Base-by-base conservation (phyloP, 768 basidiomycete genomes). In the Tylopilus sp. region DNA sequence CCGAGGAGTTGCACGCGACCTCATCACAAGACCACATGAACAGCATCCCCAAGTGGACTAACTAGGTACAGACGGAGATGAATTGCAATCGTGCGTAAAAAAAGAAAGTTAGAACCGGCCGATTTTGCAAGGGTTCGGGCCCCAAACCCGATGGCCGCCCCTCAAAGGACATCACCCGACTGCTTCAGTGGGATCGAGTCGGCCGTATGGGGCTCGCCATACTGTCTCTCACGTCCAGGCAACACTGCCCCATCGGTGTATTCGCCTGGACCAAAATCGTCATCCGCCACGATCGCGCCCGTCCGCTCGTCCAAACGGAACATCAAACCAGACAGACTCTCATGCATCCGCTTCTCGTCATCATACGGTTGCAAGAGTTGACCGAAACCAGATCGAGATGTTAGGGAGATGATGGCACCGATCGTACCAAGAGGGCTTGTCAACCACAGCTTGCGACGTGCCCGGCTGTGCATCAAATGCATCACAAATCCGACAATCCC, bases 301-400 rank as follows among this genome's bases (percentile, higher is more conserved):
- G 83, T 84, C 30, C 77, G 69, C 48, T 61, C 67, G 61, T 86
- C 85, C 40, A 86, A 56, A 36, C 74, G 61, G 69, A 86, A 86
- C 15, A 66, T 66, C 44, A 86, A 57, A 1, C 77, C 78, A 13
- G 68, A 65, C 28, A 86, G 66, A 53, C 80, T 83, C 52, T 69
- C 62, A 40, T 72, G 70, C 28, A 86, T 68, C 4, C 69, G 68
- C 23, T 50, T 40, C 36, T 74, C 69, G 50, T 79, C 66, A 63
- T 86, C 83, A 52, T 80, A 82, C 1, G 85, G 83, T 11, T 76
- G 58, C n/a, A 86, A 66, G 12, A 82, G 71, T 36, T 82, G 75
- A 20, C 82, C 83, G 49, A 82, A 83, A 13, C 83, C 83, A 38
- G 82, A 84, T 9, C 73, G 79, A 0, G 80, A 70, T 2, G 84